Evolutionary conservation across 176 grass and related monocot species (phyloP).

Genomic region (Zoysia japonica): DNA sequence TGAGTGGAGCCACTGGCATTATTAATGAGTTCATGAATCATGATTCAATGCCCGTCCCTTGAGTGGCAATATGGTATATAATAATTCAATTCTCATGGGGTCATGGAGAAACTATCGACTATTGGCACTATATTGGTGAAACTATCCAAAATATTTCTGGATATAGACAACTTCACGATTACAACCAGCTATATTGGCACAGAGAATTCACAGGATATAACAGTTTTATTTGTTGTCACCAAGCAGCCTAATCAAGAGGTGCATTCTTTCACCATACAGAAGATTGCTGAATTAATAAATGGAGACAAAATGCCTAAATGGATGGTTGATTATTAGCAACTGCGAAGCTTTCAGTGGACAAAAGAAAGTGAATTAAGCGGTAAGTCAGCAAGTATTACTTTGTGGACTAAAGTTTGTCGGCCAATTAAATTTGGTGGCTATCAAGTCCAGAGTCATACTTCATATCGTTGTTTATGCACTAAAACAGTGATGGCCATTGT

Average conservation of each 20-base stretch:
- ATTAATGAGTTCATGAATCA: not conserved
- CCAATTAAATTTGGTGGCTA: not conserved
- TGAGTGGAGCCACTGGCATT: not conserved
- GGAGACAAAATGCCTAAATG: not conserved
- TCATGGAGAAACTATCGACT: not conserved
- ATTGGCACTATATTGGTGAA: not conserved
- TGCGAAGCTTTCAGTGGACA: not conserved
- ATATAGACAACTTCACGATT: not conserved
- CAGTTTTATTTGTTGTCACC: not conserved
- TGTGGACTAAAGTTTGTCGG: conserved; percentile 7
- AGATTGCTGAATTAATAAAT: not conserved
- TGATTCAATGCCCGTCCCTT: not conserved
- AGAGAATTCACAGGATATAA: not conserved
- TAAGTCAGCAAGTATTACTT: not conserved
- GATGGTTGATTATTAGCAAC: not conserved
- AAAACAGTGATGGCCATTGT: not conserved
- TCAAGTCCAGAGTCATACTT: not conserved
- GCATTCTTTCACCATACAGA: not conserved
- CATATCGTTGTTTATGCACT: not conserved
- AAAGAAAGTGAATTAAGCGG: not conserved
- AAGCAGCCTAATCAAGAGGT: not conserved
- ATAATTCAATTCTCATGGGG: not conserved
- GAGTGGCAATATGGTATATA: not conserved
- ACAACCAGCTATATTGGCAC: not conserved
- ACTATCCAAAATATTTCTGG: not conserved